These are phyloP conservation scores for Dalbergia cultrata DNA, from an alignment of 306 rosid genomes.

Conservation along the genomic window DNA sequence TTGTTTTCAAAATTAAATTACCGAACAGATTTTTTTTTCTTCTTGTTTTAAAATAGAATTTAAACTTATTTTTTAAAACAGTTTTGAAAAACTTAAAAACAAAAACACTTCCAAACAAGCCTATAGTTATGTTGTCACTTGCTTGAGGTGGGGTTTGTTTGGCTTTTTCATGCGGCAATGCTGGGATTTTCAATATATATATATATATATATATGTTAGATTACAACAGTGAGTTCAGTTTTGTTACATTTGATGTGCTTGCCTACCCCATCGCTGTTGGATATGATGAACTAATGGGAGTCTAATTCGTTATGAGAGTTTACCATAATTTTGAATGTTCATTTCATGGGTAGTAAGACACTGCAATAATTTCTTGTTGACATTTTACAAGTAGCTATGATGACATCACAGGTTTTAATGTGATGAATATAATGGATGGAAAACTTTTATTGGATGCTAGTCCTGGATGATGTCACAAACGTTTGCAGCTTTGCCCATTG, in stretches of 20 bases:
- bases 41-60: too few species aligned
- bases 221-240: background rate
- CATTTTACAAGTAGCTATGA: background rate
- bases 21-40: too few species aligned
- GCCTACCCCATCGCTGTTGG: background rate
- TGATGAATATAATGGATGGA: background rate
- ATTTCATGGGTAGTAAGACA: background rate
- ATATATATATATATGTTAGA: background rate
- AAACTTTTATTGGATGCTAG: background rate
- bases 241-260: background rate
- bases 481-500: background rate
- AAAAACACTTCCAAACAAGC: too few species aligned
- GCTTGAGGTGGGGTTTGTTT: constrained; percentile 9
- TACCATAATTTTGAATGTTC: background rate
- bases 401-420: background rate
- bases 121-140: background rate
- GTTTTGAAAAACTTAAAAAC: too few species aligned
- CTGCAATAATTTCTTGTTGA: background rate
- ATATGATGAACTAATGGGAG: background rate
- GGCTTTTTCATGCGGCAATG: background rate
- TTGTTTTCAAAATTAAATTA: too few species aligned
- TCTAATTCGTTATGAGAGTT: background rate
- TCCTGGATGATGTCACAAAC: background rate
- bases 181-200: background rate
- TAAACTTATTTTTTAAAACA: too few species aligned